Percentiles rank a stretch among this genome's conserved stretches.
These are phyloP conservation scores for Westerdykella sp. DNA, from an alignment of 2,329 filamentous ascomycete genomes.

Conservation along the genomic window DNA sequence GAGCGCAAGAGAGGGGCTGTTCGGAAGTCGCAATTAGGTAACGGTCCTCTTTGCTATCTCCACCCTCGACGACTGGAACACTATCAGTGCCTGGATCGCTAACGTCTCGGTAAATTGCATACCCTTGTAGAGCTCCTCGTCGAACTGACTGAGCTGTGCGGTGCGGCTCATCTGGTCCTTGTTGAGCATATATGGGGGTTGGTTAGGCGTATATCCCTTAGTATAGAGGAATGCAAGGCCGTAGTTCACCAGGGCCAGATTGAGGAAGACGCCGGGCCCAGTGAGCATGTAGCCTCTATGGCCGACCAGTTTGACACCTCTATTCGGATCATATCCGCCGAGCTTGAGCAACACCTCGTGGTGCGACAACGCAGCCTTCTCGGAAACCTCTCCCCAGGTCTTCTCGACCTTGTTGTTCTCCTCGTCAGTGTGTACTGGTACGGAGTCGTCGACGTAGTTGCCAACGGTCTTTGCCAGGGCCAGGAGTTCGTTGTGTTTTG, in stretches of 20 bases:
- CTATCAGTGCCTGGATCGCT: constrained; percentile 20
- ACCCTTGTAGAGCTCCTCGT: constrained; percentile 93
- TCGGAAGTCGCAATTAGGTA: constrained; percentile 71
- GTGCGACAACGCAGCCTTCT: constrained; percentile 76
- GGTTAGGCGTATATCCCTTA: constrained; percentile 71
- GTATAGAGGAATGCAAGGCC: constrained; percentile 80
- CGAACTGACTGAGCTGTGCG: constrained; percentile 92
- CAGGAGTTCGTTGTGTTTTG: constrained; percentile 69
- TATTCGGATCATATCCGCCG: constrained; percentile 87
- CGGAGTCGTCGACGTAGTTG: constrained; percentile 85
- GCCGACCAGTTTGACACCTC: constrained; percentile 74
- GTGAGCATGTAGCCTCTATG: constrained; percentile 91
- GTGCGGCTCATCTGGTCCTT: constrained; percentile 43
- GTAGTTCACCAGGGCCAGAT: constrained; percentile 92
- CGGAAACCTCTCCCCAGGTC: constrained; percentile 66
- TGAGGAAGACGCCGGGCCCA: constrained; percentile 83
- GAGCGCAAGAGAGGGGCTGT: constrained; percentile 76
- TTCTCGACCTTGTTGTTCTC: constrained; percentile 75
- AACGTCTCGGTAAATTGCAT: constrained; percentile 34
- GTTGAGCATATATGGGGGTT: constrained; percentile 60
- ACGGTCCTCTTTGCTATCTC: background rate
- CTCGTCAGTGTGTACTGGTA: constrained; percentile 78
- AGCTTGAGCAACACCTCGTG: constrained; percentile 87
- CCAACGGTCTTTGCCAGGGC: constrained; percentile 78
- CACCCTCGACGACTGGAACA: background rate